phyloP scores from a whole-genome alignment of 2,329 filamentous ascomycete genomes.

The Trichoderma hamatum region DNA sequence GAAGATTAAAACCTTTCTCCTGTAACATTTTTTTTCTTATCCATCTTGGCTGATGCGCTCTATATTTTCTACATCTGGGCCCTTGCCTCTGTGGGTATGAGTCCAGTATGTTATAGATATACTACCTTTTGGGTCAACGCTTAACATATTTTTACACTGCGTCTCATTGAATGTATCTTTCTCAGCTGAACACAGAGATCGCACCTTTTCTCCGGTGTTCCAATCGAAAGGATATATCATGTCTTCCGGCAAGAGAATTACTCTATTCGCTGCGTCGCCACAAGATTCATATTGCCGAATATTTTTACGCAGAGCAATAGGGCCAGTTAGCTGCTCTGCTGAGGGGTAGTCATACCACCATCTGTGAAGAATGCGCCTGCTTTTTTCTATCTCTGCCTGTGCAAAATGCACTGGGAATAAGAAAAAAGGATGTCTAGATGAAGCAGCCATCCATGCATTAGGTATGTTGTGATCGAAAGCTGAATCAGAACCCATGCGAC shows the following conservation, averaged over 20 bases:
- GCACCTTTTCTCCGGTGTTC: not conserved
- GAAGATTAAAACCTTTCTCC: no score
- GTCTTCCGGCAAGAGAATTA: not conserved
- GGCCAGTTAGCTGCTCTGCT: slow-evolving; percentile 31
- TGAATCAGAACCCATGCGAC: slow-evolving; percentile 38
- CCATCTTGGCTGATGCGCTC: slow-evolving; percentile 38
- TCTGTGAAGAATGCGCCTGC: not conserved
- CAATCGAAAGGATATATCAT: slow-evolving; percentile 15
- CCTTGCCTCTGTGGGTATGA: slow-evolving; percentile 22
- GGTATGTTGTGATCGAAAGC: slow-evolving; percentile 38
- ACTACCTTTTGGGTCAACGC: not conserved
- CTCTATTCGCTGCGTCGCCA: not conserved
- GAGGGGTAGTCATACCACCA: slow-evolving; percentile 15
- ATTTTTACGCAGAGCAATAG: slow-evolving; percentile 27
- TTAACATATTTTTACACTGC: not conserved
- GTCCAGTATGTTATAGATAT: slow-evolving; percentile 25
- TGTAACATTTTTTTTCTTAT: not conserved
- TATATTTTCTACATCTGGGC: slow-evolving; percentile 19
- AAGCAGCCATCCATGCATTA: slow-evolving; percentile 43
- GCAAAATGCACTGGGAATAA: slow-evolving; percentile 34
- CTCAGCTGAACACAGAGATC: not conserved
- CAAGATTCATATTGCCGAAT: not conserved
- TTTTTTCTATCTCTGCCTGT: slow-evolving; percentile 22
- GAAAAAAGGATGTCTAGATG: slow-evolving; percentile 41
- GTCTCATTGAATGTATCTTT: slow-evolving; percentile 10